Evolutionary conservation across 768 basidiomycete species (phyloP), one percentile per base, ranked within the genome.

Genomic region (Termitomyces sp.): DNA sequence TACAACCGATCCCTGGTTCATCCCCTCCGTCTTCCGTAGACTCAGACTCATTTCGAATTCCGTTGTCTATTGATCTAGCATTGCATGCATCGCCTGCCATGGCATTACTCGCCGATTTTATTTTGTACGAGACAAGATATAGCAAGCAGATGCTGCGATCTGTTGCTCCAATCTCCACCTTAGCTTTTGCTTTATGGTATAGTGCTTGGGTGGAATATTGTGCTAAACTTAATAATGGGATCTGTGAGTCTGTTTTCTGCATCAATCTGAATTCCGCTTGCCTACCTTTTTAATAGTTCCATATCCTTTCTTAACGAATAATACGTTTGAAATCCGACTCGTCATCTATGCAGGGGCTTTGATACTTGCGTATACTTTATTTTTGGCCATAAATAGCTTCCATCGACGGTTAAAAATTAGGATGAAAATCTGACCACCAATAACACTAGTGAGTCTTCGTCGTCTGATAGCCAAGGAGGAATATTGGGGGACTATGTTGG

Each of bases 301-400:
- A 27, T 93, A 94, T 71, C 92, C 92, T 0, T 93, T 94, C 74
- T 75, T 94, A 57, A 89, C 85, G 0, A 63, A 85, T 18, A 86
- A 79, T 65, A 72, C 82, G 0, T 72, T 85, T 20, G 61, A 65
- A 8, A 71, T 76, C 32, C 80, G 91, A 14, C 60, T 86, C 13
- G 71, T 68, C 7, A 89, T 93, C 37, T 94, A 93, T 71, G 65
- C 67, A 34, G 77, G 71, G 6, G 78, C 82, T 1, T 77, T 80
- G 0, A 53, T 72, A 1, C 69, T 89, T 24, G 86, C 86, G 2
- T 74, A 83, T 37, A 40, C 74, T 12, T 82, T 82, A 5, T 88
- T 93, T 66, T 75, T 77, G 67, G 56, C 70, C 2, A 70, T 93
- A 52, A 93, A 93, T 64, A 65, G 68, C 18, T 62, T 88, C 10